Evolutionary conservation across 2,329 filamentous ascomycete genomes (phyloP).

Genomic region (Neodidymelliopsis sp.): DNA sequence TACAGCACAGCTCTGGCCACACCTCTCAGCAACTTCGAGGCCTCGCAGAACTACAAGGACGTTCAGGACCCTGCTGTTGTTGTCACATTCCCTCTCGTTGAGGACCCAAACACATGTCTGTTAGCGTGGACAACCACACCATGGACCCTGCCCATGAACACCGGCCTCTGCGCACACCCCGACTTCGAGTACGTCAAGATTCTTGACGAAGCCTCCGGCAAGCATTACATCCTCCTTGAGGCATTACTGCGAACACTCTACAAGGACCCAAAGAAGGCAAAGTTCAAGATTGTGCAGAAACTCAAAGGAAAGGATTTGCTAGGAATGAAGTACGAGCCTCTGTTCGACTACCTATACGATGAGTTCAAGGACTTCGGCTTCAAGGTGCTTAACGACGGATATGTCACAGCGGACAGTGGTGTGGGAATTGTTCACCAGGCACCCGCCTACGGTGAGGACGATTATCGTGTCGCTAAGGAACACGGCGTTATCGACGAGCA

Average conservation of each 20-base stretch:
- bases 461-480: constrained; percentile 84
- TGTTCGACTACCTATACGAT: constrained; percentile 89
- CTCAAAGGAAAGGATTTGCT: constrained; percentile 84
- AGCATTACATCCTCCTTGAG: constrained; percentile 86
- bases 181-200: constrained; percentile 90
- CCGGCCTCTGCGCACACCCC: constrained; percentile 78
- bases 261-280: constrained; percentile 95
- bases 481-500: constrained; percentile 79
- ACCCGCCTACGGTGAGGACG: constrained; percentile 93
- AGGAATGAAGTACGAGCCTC: constrained; percentile 86
- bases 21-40: constrained; percentile 90
- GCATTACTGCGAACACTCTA: constrained; percentile 82
- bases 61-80: constrained; percentile 90
- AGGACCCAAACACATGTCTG: constrained; percentile 76
- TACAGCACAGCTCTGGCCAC: constrained; percentile 92
- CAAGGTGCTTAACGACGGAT: constrained; percentile 80
- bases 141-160: constrained; percentile 84
- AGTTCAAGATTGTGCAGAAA: constrained; percentile 82
- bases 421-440: constrained; percentile 94
- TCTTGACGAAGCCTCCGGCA: constrained; percentile 79
- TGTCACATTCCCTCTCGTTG: constrained; percentile 82
- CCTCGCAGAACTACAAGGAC: constrained; percentile 93
- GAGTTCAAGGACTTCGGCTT: constrained; percentile 87
- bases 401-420: constrained; percentile 89
- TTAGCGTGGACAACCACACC: constrained; percentile 92